Base-by-base conservation (phyloP, 2,329 filamentous ascomycete genomes). In the Aureobasidium melanogenum region DNA sequence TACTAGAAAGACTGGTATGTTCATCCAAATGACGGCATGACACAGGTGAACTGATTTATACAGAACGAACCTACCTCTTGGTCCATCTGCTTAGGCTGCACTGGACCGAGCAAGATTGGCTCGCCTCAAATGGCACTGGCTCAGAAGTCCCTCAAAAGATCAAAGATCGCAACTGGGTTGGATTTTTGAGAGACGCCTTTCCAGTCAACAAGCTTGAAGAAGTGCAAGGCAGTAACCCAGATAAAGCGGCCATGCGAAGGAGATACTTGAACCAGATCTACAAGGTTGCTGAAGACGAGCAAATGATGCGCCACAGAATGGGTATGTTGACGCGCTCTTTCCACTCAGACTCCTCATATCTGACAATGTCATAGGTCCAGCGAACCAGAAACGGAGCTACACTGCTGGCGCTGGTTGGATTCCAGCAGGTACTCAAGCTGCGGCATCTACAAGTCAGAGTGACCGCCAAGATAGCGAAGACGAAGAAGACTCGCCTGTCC, bases 1-100 rank as follows among this genome's bases (percentile, higher is more conserved):
- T 73, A 75, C 89, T 51, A 82, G 82, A 67, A 89, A 87, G 70
- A 77, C 80, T 68, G 85, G 87, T 88, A 62, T 50, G 69, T 65
- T n/a, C 8, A 59, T 22, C 1, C 12, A 24, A 2, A 39, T 8
- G 19, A 26, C 10, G 19, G 44, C 24, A 22, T 14, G 32, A 38
- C 22, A 15, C 24, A 26, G 17, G 28, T 26, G 8, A 30, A 24
- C 50, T 61, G 26, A 61, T 24, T 14, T 7, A 9, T 5, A 6
- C 36, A 64, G 63, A 47, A 30, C 57, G 56, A 4, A 58, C 58
- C n/a, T 19, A 56, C 22, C 57, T 64, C 5, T 36, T 62, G 7
- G 47, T 64, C 17, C 62, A 63, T 41, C 19, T 63, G 17, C 32
- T 61, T 10, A 46, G 60, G 14, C 58, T 64, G 24, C 36, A 52